phyloP scores from a whole-genome alignment of 495 filamentous ascomycete species.

The Immersiella caudata region DNA sequence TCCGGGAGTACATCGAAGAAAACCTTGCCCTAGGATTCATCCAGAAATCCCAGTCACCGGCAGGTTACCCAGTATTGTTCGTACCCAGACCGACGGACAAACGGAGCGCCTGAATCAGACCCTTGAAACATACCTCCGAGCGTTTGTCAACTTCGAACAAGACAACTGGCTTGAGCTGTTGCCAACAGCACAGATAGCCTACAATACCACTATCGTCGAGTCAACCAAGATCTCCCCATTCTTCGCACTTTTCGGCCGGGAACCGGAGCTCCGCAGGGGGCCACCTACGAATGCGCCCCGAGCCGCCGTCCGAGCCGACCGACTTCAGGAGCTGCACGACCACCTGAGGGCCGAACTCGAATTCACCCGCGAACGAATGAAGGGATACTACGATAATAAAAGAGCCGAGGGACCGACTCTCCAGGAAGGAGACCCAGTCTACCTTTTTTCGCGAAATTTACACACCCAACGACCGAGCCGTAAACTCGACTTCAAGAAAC shows the following conservation, averaged over 20 bases:
- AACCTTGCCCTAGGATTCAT: not conserved
- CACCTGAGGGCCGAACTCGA: not conserved
- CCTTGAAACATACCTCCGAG: slow-evolving; percentile 14
- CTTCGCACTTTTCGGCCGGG: not conserved
- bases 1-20: not conserved
- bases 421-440: not conserved
- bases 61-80: not conserved
- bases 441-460: not conserved
- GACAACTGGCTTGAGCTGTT: slow-evolving; percentile 20
- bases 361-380: not conserved
- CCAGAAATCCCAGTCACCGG: not conserved
- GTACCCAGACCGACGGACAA: slow-evolving; percentile 10
- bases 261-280: not conserved
- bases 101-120: slow-evolving; percentile 25
- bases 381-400: not conserved
- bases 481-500: not conserved
- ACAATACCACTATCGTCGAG: slow-evolving; percentile 12
- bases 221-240: not conserved
- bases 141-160: slow-evolving; percentile 16
- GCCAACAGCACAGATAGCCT: slow-evolving; percentile 15
- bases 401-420: not conserved
- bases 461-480: not conserved
- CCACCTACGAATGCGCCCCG: not conserved
- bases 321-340: not conserved
- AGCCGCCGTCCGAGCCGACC: not conserved